Evolutionary conservation across 495 filamentous ascomycete genomes (phyloP), one percentile per base, ranked within the genome.

Genomic region (Hypoxylon lenormandii): DNA sequence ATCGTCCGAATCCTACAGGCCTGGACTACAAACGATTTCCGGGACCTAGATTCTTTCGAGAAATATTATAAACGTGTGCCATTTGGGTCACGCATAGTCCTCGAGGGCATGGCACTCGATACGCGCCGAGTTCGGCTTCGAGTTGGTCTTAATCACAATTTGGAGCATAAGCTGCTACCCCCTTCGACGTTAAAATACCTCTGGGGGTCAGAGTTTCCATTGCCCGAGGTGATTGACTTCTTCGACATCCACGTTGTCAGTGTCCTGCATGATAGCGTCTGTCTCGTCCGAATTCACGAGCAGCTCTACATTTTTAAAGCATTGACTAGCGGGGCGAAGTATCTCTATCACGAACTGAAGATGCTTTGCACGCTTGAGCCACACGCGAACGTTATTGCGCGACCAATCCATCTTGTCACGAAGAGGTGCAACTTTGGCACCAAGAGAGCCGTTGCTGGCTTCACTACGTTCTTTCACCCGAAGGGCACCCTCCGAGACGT

Each of bases 251-350:
- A 74, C 37, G 75, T 81, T 43, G 68, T 82, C 40, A 69, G 76
- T 36, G 74, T 83, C 54, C 65, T 83, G 10, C 77, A 83, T 60
- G 82, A 84, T 59, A 83, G 81, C 52, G 78, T 82, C 15, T 80
- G 79, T 43, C 64, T 82, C 15, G 80, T 84, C 19, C 73, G 72
- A 60, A 74, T 81, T 18, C 43, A 61, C 38, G 67, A 64, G 13
- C 22, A 74, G 53, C 64, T 80, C 4, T 82, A 75, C 78, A 80
- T 84, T 62, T 72, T 84, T 72, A 84, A 84, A 59, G 81, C 81
- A 12, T 60, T 83, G 69, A 80, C 81, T 10, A 83, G 81, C 63
- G 76, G 75, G 60, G 78, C 80, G 37, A 83, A 82, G 60, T 83
- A 81, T 55, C 64, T 84, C 12, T 83, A 82, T 64, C 77, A 79